A percentile compares a stretch with the other conserved stretches of the same genome.
These are phyloP conservation scores for Xylaria sp. DNA, from an alignment of 2,329 filamentous ascomycete genomes.

Conservation along the genomic window DNA sequence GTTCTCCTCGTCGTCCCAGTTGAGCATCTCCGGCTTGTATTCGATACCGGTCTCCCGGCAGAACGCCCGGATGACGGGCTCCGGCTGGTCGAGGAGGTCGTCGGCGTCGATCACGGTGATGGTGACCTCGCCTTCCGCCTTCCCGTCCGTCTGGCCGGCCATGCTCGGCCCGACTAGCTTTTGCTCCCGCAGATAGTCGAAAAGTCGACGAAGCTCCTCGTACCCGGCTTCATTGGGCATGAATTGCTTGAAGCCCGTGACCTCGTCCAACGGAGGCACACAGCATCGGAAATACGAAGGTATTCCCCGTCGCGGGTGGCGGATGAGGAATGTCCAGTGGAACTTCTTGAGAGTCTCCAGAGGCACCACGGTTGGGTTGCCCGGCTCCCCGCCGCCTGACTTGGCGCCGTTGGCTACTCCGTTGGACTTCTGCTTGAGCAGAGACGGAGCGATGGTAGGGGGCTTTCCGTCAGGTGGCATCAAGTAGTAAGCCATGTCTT, in stretches of 20 bases:
- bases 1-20: slow-evolving; percentile 78
- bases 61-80: slow-evolving; percentile 74
- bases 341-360: slow-evolving; percentile 73
- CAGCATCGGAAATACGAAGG: slow-evolving; percentile 96
- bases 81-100: slow-evolving; percentile 85
- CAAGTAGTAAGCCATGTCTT: slow-evolving; percentile 95
- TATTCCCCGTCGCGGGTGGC: slow-evolving; percentile 87
- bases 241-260: slow-evolving; percentile 87
- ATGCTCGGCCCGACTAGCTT: slow-evolving; percentile 71
- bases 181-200: slow-evolving; percentile 77
- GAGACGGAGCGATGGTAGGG: slow-evolving; percentile 76
- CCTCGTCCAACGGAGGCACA: slow-evolving; percentile 77
- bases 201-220: slow-evolving; percentile 80
- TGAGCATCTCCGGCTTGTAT: slow-evolving; percentile 77
- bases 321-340: slow-evolving; percentile 96
- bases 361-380: slow-evolving; percentile 86
- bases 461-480: slow-evolving; percentile 72
- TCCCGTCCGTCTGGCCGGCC: slow-evolving; percentile 45
- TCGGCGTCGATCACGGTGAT: slow-evolving; percentile 93
- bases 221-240: slow-evolving; percentile 89
- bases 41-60: slow-evolving; percentile 80
- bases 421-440: slow-evolving; percentile 58
- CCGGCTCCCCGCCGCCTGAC: slow-evolving; percentile 51
- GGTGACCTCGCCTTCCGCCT: slow-evolving; percentile 49
- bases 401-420: slow-evolving; percentile 18